Percentiles rank a stretch among this genome's conserved stretches.
Conservation (phyloP, 176 grass and related monocot genomes). For the Neostapfia colusana region DNA sequence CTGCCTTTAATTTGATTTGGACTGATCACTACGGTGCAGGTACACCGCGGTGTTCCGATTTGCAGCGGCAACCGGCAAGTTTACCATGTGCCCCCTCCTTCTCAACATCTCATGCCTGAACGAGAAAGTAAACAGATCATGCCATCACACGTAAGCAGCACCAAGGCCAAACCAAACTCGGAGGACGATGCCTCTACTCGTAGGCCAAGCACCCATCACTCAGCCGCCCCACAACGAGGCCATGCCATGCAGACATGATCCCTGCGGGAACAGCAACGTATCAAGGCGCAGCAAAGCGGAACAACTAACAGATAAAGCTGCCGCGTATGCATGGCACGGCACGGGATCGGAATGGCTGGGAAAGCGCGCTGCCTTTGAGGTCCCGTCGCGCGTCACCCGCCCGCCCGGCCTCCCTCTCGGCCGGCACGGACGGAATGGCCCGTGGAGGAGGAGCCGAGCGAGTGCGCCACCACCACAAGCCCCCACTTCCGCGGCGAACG, state of each 20-base stretch:
- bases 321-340: neutral
- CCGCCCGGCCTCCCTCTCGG: neutral
- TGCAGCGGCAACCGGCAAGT: neutral
- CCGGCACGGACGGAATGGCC: neutral
- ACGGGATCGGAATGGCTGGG: neutral
- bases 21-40: neutral
- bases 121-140: neutral
- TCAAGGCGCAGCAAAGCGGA: neutral
- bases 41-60: neutral
- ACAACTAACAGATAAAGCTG: neutral
- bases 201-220: neutral
- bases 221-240: neutral
- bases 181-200: neutral
- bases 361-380: neutral
- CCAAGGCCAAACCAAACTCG: neutral
- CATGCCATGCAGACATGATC: neutral
- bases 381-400: neutral
- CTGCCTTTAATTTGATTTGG: neutral
- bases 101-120: neutral
- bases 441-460: too few species aligned
- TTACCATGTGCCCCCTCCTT: neutral
- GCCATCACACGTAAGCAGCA: neutral
- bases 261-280: neutral
- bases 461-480: neutral
- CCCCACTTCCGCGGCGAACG: neutral